A percentile compares a stretch with the other conserved stretches of the same genome.
Conservation (phyloP, 768 basidiomycete genomes). For the Podaxis sp. region DNA sequence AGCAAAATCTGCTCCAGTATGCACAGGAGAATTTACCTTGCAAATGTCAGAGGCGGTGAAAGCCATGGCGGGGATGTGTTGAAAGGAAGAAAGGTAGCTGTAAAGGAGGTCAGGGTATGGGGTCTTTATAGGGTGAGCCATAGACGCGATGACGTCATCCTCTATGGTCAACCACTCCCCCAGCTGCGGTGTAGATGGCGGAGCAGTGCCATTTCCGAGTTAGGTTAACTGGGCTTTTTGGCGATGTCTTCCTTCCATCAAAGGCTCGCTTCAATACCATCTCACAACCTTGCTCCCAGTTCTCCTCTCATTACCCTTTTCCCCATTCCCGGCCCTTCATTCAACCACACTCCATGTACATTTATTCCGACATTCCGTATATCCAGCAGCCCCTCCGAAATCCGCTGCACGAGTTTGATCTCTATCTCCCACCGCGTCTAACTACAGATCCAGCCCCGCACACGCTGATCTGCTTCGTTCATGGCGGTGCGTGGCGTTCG, state of each 20-base stretch:
- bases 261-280: background rate
- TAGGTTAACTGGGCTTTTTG: background rate
- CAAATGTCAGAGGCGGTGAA: slow-evolving; percentile 72
- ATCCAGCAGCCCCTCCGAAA: slow-evolving; percentile 19
- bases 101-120: background rate
- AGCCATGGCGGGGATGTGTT: slow-evolving; percentile 41
- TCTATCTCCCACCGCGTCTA: slow-evolving; percentile 34
- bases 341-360: slow-evolving; percentile 18
- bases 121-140: slow-evolving; percentile 5
- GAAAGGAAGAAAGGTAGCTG: background rate
- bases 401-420: slow-evolving; percentile 47
- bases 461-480: slow-evolving; percentile 67
- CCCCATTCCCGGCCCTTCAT: background rate
- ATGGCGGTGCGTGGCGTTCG: slow-evolving; percentile 84
- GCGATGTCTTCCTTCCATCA: background rate
- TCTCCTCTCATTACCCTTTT: background rate
- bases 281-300: background rate
- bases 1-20: background rate
- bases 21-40: slow-evolving; percentile 47
- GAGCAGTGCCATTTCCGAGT: background rate
- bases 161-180: background rate
- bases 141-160: slow-evolving; percentile 8
- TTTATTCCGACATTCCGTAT: slow-evolving; percentile 36
- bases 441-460: slow-evolving; percentile 7
- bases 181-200: background rate